Evolutionary conservation across 345 rosid genomes (phyloP).

Genomic region (Camelina neglecta): DNA sequence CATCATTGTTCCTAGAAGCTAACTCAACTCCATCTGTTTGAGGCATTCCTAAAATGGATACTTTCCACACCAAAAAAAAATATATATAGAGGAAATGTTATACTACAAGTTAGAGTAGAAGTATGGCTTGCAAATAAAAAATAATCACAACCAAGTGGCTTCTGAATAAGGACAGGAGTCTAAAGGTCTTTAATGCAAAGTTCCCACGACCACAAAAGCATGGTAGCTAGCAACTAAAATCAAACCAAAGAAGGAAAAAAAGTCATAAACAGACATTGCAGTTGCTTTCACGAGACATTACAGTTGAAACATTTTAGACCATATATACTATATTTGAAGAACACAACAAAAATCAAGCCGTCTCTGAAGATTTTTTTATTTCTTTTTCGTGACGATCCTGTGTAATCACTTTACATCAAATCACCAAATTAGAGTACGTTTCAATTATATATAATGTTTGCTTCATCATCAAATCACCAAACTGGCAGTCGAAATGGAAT

Average conservation of each 20-base stretch:
- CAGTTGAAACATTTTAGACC: background rate
- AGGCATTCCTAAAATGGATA: background rate
- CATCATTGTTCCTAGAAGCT: conserved; percentile 1
- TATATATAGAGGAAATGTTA: background rate
- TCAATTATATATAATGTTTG: too few relatives aligned
- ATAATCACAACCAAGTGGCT: background rate
- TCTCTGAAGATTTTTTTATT: background rate
- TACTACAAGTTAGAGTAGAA: background rate
- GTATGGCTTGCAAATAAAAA: background rate
- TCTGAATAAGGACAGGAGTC: background rate
- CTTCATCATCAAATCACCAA: too few relatives aligned
- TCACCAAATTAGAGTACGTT: background rate
- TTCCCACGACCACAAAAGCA: background rate
- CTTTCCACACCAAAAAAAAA: background rate
- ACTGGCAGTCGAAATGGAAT: too few relatives aligned
- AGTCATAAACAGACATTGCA: background rate
- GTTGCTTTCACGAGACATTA: background rate
- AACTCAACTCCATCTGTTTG: conserved; percentile 25
- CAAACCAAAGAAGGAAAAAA: background rate
- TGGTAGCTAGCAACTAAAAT: background rate
- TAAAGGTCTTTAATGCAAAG: background rate
- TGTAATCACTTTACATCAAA: background rate
- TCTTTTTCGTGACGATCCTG: background rate
- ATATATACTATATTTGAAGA: background rate
- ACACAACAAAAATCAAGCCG: background rate